Conservation (phyloP, 768 basidiomycete genomes). For the Bullera alba region DNA sequence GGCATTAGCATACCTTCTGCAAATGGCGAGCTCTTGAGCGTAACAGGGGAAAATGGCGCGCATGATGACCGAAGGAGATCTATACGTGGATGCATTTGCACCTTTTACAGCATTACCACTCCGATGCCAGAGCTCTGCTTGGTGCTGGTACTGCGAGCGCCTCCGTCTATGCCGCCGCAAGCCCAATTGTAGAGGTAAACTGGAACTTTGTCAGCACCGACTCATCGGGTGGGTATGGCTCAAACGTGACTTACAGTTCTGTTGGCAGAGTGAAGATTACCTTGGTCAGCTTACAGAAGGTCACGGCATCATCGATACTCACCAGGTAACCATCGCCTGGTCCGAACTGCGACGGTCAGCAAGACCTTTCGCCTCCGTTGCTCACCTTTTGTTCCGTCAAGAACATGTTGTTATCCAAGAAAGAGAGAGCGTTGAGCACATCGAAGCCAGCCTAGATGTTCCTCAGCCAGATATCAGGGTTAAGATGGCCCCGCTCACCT, state of each 20-base stretch:
- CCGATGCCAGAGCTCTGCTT: slow-evolving; percentile 51
- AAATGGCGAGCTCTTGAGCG: too few species aligned
- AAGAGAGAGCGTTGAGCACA: slow-evolving; percentile 87
- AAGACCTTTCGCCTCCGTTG: not conserved
- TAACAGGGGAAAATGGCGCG: too few species aligned
- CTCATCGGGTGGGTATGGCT: not conserved
- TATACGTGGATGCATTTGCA: not conserved
- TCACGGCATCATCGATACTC: slow-evolving; percentile 46
- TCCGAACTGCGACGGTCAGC: slow-evolving; percentile 63
- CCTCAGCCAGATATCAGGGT: not conserved
- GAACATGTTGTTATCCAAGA: slow-evolving; percentile 87
- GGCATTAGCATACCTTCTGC: slow-evolving; percentile 15
- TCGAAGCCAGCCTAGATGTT: slow-evolving; percentile 67
- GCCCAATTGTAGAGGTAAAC: slow-evolving; percentile 90
- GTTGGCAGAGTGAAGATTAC: slow-evolving; percentile 4
- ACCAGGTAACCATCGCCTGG: slow-evolving; percentile 74
- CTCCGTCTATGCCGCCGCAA: slow-evolving; percentile 69
- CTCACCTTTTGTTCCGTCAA: slow-evolving; percentile 73
- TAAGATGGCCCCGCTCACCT: slow-evolving; percentile 42
- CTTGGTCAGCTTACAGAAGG: not conserved
- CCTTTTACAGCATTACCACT: slow-evolving; percentile 77
- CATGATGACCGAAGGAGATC: too few species aligned
- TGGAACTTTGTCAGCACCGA: slow-evolving; percentile 25
- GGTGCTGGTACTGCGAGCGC: slow-evolving; percentile 45
- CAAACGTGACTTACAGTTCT: slow-evolving; percentile 19